Conservation (phyloP, 139 green algal genomes). For the Pleodorina starrii region DNA sequence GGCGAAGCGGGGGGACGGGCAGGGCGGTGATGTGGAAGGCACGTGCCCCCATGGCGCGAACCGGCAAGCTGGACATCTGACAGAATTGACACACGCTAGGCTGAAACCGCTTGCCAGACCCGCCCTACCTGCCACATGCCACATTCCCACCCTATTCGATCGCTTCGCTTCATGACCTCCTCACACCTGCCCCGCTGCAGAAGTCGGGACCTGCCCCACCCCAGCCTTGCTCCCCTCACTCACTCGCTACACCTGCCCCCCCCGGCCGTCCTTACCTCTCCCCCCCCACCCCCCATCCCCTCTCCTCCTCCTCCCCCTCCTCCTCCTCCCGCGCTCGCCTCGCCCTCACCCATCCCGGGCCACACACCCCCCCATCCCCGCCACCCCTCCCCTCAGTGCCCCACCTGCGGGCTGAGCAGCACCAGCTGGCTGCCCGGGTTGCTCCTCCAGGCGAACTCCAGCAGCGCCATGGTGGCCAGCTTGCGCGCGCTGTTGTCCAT, state of each 20-base stretch:
- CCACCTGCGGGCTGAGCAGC: conserved; percentile 34
- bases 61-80: too few species aligned
- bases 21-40: neutral
- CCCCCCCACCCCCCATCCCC: neutral
- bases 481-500: conserved; percentile 10
- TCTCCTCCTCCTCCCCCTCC: too few species aligned
- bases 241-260: neutral
- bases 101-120: neutral
- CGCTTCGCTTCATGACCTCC: neutral
- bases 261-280: neutral
- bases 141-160: neutral
- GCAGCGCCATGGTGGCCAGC: conserved; percentile 1
- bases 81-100: neutral
- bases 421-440: conserved; percentile 1
- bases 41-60: neutral
- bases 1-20: too few species aligned
- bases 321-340: too few species aligned
- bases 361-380: too few species aligned
- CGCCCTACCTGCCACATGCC: neutral
- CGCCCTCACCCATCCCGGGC: too few species aligned
- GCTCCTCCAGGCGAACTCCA: conserved; percentile 23
- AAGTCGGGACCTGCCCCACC: neutral
- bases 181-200: too few species aligned
- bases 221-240: neutral
- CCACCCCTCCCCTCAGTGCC: neutral